Conservation (phyloP, 1,139 yeast species). For the Yamadazyma spencermartinsiae region DNA sequence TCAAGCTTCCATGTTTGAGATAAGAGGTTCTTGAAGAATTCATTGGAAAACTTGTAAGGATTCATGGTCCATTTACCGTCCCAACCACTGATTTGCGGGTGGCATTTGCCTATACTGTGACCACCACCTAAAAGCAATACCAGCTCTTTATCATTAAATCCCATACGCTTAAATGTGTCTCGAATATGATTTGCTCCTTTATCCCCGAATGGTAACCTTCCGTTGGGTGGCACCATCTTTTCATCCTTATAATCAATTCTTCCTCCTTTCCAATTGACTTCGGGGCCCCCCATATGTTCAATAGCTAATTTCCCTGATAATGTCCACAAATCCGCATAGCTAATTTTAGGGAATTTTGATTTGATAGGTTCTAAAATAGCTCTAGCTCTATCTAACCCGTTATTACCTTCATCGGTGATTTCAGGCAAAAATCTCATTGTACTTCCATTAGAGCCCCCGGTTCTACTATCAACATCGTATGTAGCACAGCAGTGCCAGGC, state of each 20-base stretch:
- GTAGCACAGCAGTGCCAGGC: conserved; percentile 78
- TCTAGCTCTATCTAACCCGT: conserved; percentile 60
- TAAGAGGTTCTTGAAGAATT: conserved; percentile 32
- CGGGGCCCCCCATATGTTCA: conserved; percentile 63
- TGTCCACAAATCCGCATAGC: conserved; percentile 69
- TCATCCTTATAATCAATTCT: conserved; percentile 57
- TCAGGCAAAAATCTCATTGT: conserved; percentile 61
- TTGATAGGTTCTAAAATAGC: conserved; percentile 58
- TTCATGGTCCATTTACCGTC: conserved; percentile 43
- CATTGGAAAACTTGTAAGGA: conserved; percentile 38
- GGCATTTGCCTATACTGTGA: conserved; percentile 67
- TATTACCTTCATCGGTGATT: conserved; percentile 52
- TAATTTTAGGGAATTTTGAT: conserved; percentile 55
- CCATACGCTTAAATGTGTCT: conserved; percentile 56
- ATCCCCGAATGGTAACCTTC: conserved; percentile 60
- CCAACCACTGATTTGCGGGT: conserved; percentile 49
- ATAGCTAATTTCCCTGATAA: conserved; percentile 63
- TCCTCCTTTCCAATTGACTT: conserved; percentile 59
- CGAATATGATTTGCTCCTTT: conserved; percentile 55
- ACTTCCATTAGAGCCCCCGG: conserved; percentile 71
- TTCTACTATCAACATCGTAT: conserved; percentile 50
- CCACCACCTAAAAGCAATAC: conserved; percentile 62
- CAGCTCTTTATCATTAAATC: conserved; percentile 62
- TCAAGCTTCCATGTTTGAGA: conserved; percentile 33
- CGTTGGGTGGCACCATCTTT: conserved; percentile 57